Percentiles rank a stretch among this genome's conserved stretches.
These are phyloP conservation scores for Austroboletus eburneus DNA, from an alignment of 768 basidiomycete species.

Conservation along the genomic window DNA sequence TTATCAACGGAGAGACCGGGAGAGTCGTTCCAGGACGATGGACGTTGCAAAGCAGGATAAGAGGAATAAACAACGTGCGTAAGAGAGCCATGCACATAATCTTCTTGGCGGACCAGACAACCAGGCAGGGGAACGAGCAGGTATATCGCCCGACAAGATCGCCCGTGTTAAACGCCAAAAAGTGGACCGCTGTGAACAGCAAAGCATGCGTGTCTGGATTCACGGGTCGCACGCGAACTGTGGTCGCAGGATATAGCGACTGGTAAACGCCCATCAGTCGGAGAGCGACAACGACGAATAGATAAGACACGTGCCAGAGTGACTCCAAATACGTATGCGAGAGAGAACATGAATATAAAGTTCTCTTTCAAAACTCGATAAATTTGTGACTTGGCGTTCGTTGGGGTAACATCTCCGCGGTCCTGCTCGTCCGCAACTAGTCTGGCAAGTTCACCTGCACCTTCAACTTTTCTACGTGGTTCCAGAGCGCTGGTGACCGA, in stretches of 20 bases:
- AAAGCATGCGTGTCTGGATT: slow-evolving; percentile 68
- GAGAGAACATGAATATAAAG: slow-evolving; percentile 62
- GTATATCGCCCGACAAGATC: slow-evolving; percentile 68
- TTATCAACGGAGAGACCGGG: slow-evolving; percentile 45
- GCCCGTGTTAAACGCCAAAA: slow-evolving; percentile 69
- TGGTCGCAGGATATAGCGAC: slow-evolving; percentile 87
- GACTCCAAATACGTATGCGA: slow-evolving; percentile 70
- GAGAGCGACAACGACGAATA: background rate
- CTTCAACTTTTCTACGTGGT: slow-evolving; percentile 23
- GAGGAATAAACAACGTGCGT: slow-evolving; percentile 78
- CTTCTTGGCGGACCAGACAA: slow-evolving; percentile 64
- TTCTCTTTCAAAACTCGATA: slow-evolving; percentile 61
- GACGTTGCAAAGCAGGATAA: slow-evolving; percentile 88
- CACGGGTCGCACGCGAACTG: slow-evolving; percentile 67
- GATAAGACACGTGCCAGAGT: slow-evolving; percentile 59
- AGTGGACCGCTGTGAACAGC: slow-evolving; percentile 77
- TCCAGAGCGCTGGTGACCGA: slow-evolving; percentile 48
- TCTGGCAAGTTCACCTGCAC: slow-evolving; percentile 26
- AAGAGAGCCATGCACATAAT: slow-evolving; percentile 61
- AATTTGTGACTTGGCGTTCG: slow-evolving; percentile 40
- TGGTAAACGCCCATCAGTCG: slow-evolving; percentile 27
- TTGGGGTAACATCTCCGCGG: slow-evolving; percentile 15
- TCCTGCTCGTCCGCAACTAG: slow-evolving; percentile 32
- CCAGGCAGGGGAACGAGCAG: slow-evolving; percentile 60
- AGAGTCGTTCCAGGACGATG: slow-evolving; percentile 39